Evolutionary conservation across 441 rosid genomes (phyloP).

Genomic region (Macaranga tanarius): DNA sequence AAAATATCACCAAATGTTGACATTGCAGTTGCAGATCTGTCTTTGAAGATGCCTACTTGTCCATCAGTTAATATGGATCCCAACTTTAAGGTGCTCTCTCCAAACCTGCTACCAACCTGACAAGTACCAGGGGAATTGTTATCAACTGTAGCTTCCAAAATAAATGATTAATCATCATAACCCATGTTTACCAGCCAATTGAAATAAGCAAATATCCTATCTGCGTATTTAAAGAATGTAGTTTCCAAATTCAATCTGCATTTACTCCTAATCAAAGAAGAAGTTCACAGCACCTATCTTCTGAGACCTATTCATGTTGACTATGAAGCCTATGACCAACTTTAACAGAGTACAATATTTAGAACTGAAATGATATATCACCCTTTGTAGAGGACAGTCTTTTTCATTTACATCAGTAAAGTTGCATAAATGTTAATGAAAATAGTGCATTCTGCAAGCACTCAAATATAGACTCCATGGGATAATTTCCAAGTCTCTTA

Average conservation of each 20-base stretch:
- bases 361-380: not conserved
- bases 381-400: not conserved
- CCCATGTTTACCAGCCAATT: not conserved
- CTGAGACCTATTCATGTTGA: not conserved
- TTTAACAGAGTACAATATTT: too few relatives aligned
- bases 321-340: not conserved
- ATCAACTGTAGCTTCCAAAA: slow-evolving; percentile 6
- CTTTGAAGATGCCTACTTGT: slow-evolving; percentile 96
- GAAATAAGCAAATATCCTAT: not conserved
- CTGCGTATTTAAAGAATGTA: not conserved
- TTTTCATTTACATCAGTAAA: not conserved
- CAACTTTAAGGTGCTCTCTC: slow-evolving; percentile 92
- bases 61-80: slow-evolving; percentile 94
- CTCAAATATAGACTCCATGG: not conserved
- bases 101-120: slow-evolving; percentile 97
- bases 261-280: not conserved
- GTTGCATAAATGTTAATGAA: not conserved
- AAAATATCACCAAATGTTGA: slow-evolving; percentile 94
- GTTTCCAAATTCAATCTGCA: not conserved
- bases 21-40: slow-evolving; percentile 93
- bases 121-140: slow-evolving; percentile 14
- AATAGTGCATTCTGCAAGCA: not conserved
- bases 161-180: slow-evolving; percentile 15
- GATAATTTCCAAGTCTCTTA: not conserved
- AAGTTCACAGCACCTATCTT: not conserved